Evolutionary conservation across 2,329 filamentous ascomycete genomes (phyloP), one percentile per base, ranked within the genome.

Genomic region (Ophiostoma himal-ulmi): DNA sequence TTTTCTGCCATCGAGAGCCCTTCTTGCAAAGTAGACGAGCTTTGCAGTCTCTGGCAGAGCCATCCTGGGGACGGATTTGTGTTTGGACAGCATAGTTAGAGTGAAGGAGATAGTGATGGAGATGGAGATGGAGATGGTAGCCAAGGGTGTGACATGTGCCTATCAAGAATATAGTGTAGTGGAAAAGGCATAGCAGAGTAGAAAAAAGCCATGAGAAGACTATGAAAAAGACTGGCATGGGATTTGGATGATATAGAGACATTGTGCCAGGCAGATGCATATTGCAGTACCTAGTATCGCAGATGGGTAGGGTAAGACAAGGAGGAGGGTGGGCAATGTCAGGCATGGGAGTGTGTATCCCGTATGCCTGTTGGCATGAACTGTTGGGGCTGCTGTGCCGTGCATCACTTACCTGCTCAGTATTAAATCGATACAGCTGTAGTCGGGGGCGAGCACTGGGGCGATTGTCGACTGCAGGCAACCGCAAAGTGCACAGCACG

Each of bases 1-100:
- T 68, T 70, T 70, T 44, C 67, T 65, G 67, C 67, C 71, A 68
- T 62, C 67, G 10, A 69, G 54, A 11, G 64, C 54, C 11, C 39
- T 69, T 5, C 44, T 54, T n/a, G 71, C 48, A 41, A 72, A 72
- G 69, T 69, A 70, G 52, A 72, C 62, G 30, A 69, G 69, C 48
- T 67, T 36, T 36, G 67, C 70, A 20, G 67, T 72, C 52, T 72
- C 71, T 17, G 69, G 71, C 17, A 69, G 60, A 26, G 67, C 57
- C 69, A 72, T 70, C 8, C n/a, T 64, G 30, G 71, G 44, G 30
- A 54, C 20, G 48, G 71, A 36, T 6, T 39, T 11, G 17, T 26
- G 54, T 5, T 41, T 54, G 34, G 41, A 34, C 20, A 36, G 39
- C 60, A 60, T 68, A 39, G 48, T 34, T n/a, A n/a, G n/a, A n/a